phyloP scores from a whole-genome alignment of 352 stramenopile species.

The Phytophthora agathidicida region DNA sequence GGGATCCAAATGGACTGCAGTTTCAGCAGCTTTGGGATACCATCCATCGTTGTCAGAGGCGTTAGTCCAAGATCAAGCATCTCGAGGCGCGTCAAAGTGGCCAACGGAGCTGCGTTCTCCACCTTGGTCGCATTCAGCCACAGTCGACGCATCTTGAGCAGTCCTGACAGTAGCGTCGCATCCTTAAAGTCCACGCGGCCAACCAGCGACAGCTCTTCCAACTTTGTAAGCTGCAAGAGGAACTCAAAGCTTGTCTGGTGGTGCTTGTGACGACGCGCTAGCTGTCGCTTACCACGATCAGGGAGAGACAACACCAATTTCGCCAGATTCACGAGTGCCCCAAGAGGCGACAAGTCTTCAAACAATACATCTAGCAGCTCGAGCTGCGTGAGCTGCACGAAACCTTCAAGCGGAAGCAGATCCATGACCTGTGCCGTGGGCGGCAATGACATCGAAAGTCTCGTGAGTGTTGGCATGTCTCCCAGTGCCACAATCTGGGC shows the following conservation, averaged over 20 bases:
- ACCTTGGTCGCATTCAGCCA: conserved; percentile 64
- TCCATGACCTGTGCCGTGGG: conserved; percentile 46
- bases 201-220: conserved; percentile 55
- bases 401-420: conserved; percentile 44
- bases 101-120: conserved; percentile 39
- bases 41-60: conserved; percentile 45
- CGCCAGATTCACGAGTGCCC: conserved; percentile 46
- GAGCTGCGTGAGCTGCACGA: conserved; percentile 46
- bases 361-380: conserved; percentile 61
- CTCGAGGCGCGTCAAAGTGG: conserved; percentile 39
- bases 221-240: conserved; percentile 33
- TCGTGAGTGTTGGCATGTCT: conserved; percentile 33
- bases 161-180: conserved; percentile 34
- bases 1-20: conserved; percentile 62
- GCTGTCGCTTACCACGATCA: conserved; percentile 49
- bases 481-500: conserved; percentile 34
- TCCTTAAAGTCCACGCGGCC: conserved; percentile 73
- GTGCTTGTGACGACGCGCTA: conserved; percentile 43
- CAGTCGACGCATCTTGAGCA: conserved; percentile 49
- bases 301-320: conserved; percentile 57
- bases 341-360: conserved; percentile 51
- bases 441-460: conserved; percentile 46
- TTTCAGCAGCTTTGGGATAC: conserved; percentile 34
- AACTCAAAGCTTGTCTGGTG: conserved; percentile 57
- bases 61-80: conserved; percentile 60